These are phyloP conservation scores for Arthrinium puccinioides DNA, from an alignment of 2,329 filamentous ascomycete species.

Conservation along the genomic window DNA sequence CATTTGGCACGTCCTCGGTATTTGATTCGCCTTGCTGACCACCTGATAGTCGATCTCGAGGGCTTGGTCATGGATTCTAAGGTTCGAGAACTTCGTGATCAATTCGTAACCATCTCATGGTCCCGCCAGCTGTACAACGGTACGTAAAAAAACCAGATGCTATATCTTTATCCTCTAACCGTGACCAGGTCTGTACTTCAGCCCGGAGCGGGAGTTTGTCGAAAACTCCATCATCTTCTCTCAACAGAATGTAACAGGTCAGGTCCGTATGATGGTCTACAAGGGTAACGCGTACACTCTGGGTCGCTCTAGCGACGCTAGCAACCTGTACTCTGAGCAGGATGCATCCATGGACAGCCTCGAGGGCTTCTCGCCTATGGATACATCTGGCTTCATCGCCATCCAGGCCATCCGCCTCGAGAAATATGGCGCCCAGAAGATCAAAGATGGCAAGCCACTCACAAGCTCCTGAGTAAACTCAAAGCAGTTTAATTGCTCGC, in stretches of 20 bases:
- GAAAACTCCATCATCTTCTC: constrained; percentile 53
- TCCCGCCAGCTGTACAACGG: constrained; percentile 35
- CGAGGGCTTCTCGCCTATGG: constrained; percentile 31
- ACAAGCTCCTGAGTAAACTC: neutral
- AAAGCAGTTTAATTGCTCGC: too few species aligned
- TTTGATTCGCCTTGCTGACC: constrained; percentile 26
- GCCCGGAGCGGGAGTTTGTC: constrained; percentile 42
- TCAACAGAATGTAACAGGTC: constrained; percentile 43
- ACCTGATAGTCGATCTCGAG: constrained; percentile 47
- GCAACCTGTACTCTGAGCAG: constrained; percentile 44
- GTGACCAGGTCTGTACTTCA: constrained; percentile 38
- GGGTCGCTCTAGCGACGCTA: constrained; percentile 34
- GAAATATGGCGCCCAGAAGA: constrained; percentile 41
- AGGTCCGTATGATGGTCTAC: constrained; percentile 29
- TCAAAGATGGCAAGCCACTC: constrained; percentile 33
- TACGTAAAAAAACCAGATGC: constrained; percentile 1
- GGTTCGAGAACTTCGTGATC: constrained; percentile 50
- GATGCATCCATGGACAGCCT: constrained; percentile 45
- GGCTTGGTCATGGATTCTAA: constrained; percentile 50
- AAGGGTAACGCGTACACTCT: constrained; percentile 37
- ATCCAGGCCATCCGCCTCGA: constrained; percentile 62
- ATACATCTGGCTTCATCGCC: constrained; percentile 44
- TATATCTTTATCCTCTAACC: constrained; percentile 22
- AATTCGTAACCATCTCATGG: constrained; percentile 47
- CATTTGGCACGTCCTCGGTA: too few species aligned